Evolutionary conservation across 2,329 filamentous ascomycete genomes (phyloP).

Genomic region (Tolypocladium inflatum): DNA sequence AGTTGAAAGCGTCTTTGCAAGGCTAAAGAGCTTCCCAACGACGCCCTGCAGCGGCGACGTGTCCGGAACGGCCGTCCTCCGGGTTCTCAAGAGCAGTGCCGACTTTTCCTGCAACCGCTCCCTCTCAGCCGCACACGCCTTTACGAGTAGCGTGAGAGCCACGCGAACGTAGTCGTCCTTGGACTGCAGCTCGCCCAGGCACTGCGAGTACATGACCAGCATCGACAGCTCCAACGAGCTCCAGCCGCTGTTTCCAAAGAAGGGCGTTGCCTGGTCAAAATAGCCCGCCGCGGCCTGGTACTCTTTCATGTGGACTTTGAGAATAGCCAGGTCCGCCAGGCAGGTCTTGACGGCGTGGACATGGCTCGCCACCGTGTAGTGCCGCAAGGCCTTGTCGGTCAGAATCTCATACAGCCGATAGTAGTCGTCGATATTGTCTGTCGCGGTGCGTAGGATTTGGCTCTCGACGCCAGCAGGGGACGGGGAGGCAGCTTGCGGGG

Average conservation of each 20-base stretch:
- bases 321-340: constrained; percentile 74
- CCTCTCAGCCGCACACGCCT: constrained; percentile 47
- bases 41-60: constrained; percentile 34
- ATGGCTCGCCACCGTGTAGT: constrained; percentile 73
- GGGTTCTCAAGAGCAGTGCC: constrained; percentile 9
- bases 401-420: constrained; percentile 62
- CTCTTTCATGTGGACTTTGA: constrained; percentile 71
- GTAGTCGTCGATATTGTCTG: constrained; percentile 54
- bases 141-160: constrained; percentile 63
- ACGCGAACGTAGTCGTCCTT: constrained; percentile 73
- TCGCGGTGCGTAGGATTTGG: constrained; percentile 48
- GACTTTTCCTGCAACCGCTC: constrained; percentile 32
- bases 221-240: constrained; percentile 70
- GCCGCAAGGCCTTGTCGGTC: constrained; percentile 75
- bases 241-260: constrained; percentile 74
- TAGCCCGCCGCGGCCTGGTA: constrained; percentile 64
- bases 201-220: constrained; percentile 76
- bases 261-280: constrained; percentile 68
- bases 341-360: constrained; percentile 67
- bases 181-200: constrained; percentile 65
- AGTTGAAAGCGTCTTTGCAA: constrained; percentile 35
- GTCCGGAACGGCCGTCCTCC: constrained; percentile 13
- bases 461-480: constrained; percentile 28
- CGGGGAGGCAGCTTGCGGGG: neutral
- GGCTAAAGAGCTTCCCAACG: constrained; percentile 35